Conservation (phyloP, 2,329 filamentous ascomycete genomes). For the Ophiostoma perfectum region DNA sequence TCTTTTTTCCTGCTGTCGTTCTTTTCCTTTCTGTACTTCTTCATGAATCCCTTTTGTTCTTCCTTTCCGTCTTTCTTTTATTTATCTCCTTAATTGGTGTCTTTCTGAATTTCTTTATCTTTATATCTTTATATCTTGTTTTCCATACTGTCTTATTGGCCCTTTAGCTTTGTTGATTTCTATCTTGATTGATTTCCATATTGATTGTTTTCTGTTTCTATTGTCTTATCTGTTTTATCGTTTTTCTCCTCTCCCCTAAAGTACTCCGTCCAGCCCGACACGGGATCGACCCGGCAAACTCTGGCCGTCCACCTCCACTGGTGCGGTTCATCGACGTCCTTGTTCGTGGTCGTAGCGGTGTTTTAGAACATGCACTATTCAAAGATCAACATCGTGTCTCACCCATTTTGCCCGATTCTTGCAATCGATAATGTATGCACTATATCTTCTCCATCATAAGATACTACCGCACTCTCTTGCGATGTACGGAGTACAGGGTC, state of each 20-base stretch:
- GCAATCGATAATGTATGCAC: not conserved
- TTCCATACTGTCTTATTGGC: no score
- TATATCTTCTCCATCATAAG: not conserved
- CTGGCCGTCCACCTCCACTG: constrained; percentile 1
- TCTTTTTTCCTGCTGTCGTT: no score
- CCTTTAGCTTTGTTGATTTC: no score
- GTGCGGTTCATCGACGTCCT: not conserved
- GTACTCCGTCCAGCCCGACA: not conserved
- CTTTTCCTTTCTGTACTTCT: no score
- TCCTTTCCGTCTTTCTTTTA: no score
- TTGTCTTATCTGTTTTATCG: no score
- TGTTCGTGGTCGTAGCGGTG: not conserved
- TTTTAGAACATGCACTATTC: not conserved
- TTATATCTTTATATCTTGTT: no score
- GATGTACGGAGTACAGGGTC: not conserved
- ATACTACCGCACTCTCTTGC: not conserved
- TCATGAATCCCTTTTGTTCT: no score
- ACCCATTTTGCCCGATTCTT: not conserved
- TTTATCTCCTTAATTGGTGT: no score
- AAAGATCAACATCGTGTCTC: not conserved
- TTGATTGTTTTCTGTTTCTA: no score
- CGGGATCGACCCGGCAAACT: constrained; percentile 2
- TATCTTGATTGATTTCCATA: no score
- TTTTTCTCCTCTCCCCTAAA: not conserved
- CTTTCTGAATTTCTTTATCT: no score